phyloP scores from a whole-genome alignment of 768 basidiomycete genomes.

The Amanita molliuscula region DNA sequence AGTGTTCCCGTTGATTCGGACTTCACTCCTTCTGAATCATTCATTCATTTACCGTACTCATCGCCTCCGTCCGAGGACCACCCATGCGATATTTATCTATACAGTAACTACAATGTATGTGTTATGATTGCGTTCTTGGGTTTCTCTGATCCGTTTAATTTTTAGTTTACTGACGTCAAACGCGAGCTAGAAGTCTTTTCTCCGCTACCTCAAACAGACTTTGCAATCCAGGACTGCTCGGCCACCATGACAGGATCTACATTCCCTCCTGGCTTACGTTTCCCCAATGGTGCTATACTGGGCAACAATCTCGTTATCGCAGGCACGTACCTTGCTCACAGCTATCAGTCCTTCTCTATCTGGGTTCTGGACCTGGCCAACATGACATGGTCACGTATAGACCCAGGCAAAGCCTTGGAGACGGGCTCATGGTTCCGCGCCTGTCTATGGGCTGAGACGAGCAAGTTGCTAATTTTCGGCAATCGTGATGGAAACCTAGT shows the following conservation, averaged over 20 bases:
- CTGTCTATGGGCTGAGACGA: slow-evolving; percentile 76
- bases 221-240: slow-evolving; percentile 75
- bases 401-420: slow-evolving; percentile 77
- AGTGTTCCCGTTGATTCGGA: slow-evolving; percentile 26
- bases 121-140: slow-evolving; percentile 22
- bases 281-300: slow-evolving; percentile 89
- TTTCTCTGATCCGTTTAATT: slow-evolving; percentile 5
- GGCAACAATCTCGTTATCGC: slow-evolving; percentile 90
- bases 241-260: slow-evolving; percentile 68
- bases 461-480: slow-evolving; percentile 85
- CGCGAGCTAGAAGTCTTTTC: slow-evolving; percentile 91
- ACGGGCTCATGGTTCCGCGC: slow-evolving; percentile 94
- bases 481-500: slow-evolving; percentile 82
- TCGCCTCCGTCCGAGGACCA: slow-evolving; percentile 58
- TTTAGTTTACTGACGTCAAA: slow-evolving; percentile 86
- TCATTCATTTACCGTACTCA: slow-evolving; percentile 72
- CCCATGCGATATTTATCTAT: slow-evolving; percentile 82
- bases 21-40: slow-evolving; percentile 45
- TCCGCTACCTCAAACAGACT: slow-evolving; percentile 66
- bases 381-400: slow-evolving; percentile 83
- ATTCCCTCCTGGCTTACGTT: slow-evolving; percentile 90
- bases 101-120: slow-evolving; percentile 85
- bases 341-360: slow-evolving; percentile 90
- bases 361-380: slow-evolving; percentile 85
- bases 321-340: slow-evolving; percentile 91